Percentiles rank a stretch among this genome's conserved stretches.
Evolutionary conservation across 2,329 filamentous ascomycete genomes (phyloP).

Genomic region (Dryadomyces sulphureus): DNA sequence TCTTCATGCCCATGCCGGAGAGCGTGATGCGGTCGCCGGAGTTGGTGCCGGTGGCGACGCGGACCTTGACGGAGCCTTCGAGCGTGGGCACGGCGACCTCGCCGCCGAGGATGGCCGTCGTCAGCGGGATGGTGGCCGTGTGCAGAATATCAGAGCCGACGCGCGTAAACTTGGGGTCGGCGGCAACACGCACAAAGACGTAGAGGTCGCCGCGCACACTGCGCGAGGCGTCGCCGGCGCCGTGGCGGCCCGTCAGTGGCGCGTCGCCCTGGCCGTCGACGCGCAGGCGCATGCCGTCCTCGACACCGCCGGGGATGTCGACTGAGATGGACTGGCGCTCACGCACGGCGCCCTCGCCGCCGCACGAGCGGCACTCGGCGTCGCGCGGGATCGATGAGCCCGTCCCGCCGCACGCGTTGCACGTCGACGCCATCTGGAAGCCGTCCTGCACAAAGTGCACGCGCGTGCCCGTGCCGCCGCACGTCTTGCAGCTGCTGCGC

Average conservation of each 20-base stretch:
- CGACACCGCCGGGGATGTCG: slow-evolving; percentile 88
- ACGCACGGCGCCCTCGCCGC: slow-evolving; percentile 69
- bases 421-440: slow-evolving; percentile 93
- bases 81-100: slow-evolving; percentile 82
- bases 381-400: slow-evolving; percentile 65
- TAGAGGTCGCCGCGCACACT: slow-evolving; percentile 78
- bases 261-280: slow-evolving; percentile 80
- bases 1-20: slow-evolving; percentile 86
- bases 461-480: slow-evolving; percentile 72
- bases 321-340: slow-evolving; percentile 73
- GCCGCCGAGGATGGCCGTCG: slow-evolving; percentile 82
- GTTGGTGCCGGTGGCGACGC: slow-evolving; percentile 78
- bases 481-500: slow-evolving; percentile 59
- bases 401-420: slow-evolving; percentile 63
- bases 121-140: slow-evolving; percentile 80
- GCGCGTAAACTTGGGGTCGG: slow-evolving; percentile 79
- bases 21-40: slow-evolving; percentile 88
- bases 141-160: slow-evolving; percentile 83
- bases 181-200: slow-evolving; percentile 76
- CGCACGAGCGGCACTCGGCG: slow-evolving; percentile 65
- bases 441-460: slow-evolving; percentile 84
- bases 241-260: slow-evolving; percentile 57
- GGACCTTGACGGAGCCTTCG: slow-evolving; percentile 79
- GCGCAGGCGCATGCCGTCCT: slow-evolving; percentile 87
- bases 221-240: slow-evolving; percentile 23